Conservation (phyloP, 2,329 filamentous ascomycete species). For the Colletotrichum coccodes region DNA sequence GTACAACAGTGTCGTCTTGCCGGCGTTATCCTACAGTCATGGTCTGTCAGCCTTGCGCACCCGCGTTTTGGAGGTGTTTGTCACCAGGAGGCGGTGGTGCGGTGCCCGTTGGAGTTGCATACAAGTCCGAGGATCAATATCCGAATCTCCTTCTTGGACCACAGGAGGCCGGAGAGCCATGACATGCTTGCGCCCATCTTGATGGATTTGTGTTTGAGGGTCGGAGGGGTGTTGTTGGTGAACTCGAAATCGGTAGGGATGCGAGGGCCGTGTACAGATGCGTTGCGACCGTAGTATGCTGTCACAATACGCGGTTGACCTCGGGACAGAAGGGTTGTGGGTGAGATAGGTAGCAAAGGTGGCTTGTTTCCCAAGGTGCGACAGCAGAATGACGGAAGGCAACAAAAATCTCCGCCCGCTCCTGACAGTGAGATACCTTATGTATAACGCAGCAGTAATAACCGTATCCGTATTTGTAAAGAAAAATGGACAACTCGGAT, state of each 20-base stretch:
- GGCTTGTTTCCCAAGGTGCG: slow-evolving; percentile 28
- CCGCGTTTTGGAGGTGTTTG: slow-evolving; percentile 7
- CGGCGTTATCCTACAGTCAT: slow-evolving; percentile 84
- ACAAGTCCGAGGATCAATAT: slow-evolving; percentile 96
- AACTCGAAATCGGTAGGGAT: not conserved
- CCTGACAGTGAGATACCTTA: not conserved
- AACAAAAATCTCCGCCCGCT: slow-evolving; percentile 10
- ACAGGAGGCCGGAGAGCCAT: slow-evolving; percentile 79
- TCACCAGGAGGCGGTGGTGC: not conserved
- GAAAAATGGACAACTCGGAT: not conserved
- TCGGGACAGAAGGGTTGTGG: slow-evolving; percentile 19
- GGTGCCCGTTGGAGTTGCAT: slow-evolving; percentile 48
- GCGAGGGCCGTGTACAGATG: slow-evolving; percentile 5
- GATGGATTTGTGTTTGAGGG: slow-evolving; percentile 34
- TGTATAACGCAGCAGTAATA: slow-evolving; percentile 1
- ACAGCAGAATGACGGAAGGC: slow-evolving; percentile 4
- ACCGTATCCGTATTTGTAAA: not conserved
- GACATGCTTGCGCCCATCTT: slow-evolving; percentile 74
- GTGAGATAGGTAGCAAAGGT: slow-evolving; percentile 27
- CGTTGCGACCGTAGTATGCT: slow-evolving; percentile 11
- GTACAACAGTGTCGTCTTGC: slow-evolving; percentile 97
- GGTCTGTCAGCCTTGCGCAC: slow-evolving; percentile 22
- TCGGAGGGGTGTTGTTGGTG: not conserved
- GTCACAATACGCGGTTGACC: slow-evolving; percentile 27
- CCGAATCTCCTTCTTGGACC: slow-evolving; percentile 96